Conservation (phyloP, 164 flowering plant genomes). For the Piper longum region DNA sequence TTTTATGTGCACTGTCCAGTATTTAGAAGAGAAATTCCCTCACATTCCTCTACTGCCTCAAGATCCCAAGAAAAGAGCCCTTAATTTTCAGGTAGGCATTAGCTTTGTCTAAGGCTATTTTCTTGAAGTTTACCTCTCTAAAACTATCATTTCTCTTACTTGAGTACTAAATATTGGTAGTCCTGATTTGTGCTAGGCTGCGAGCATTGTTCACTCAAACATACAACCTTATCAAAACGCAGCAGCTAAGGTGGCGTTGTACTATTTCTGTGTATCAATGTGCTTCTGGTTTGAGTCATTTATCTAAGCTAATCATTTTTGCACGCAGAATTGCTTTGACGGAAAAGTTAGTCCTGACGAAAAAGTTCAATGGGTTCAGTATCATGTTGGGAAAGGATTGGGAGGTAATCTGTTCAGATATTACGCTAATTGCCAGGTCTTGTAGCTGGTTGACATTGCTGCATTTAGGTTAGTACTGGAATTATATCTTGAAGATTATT, state of each 20-base stretch:
- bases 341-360: constrained; percentile 51
- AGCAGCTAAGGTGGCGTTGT: constrained; percentile 28
- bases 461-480: too few relatives aligned
- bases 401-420: constrained; percentile 22
- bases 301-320: not conserved
- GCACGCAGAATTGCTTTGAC: constrained; percentile 40
- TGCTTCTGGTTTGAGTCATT: too few relatives aligned
- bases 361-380: constrained; percentile 37
- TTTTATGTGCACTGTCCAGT: constrained; percentile 14
- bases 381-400: constrained; percentile 58
- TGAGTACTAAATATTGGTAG: too few relatives aligned
- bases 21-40: constrained; percentile 68
- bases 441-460: too few relatives aligned
- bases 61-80: constrained; percentile 53
- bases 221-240: constrained; percentile 78
- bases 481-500: too few relatives aligned
- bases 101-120: not conserved
- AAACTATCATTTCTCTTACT: too few relatives aligned
- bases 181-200: constrained; percentile 31
- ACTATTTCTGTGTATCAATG: not conserved
- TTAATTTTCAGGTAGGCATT: constrained; percentile 56
- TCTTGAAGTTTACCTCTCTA: too few relatives aligned
- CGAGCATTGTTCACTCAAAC: constrained; percentile 62
- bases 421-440: too few relatives aligned
- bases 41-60: constrained; percentile 57